Conservation (phyloP, 2,329 filamentous ascomycete species). For the Byssochlamys sp. region DNA sequence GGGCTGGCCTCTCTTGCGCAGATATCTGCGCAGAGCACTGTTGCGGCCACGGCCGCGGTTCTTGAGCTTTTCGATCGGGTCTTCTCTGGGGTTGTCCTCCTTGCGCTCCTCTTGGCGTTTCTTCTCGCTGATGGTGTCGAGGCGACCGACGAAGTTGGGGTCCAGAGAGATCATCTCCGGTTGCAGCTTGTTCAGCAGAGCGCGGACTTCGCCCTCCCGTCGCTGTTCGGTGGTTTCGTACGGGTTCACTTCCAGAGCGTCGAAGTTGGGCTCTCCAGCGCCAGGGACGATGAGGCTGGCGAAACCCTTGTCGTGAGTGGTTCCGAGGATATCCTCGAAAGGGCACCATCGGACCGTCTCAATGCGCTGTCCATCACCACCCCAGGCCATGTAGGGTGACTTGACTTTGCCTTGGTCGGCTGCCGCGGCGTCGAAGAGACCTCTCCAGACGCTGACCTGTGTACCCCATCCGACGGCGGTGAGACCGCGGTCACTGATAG, state of each 20-base stretch:
- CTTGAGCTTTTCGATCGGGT: conserved; percentile 50
- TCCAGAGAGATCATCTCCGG: conserved; percentile 96
- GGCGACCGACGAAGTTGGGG: conserved; percentile 78
- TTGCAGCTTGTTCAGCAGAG: conserved; percentile 82
- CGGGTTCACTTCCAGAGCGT: conserved; percentile 85
- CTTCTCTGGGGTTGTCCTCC: conserved; percentile 58
- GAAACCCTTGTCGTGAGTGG: conserved; percentile 77
- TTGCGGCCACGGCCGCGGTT: conserved; percentile 85
- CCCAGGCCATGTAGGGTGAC: conserved; percentile 87
- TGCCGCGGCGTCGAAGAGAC: conserved; percentile 66
- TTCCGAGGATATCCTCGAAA: conserved; percentile 82
- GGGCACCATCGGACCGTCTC: conserved; percentile 86
- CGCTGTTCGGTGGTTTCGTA: conserved; percentile 89
- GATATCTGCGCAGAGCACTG: conserved; percentile 72
- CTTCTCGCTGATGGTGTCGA: conserved; percentile 72
- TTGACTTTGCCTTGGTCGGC: conserved; percentile 68
- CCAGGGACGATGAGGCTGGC: conserved; percentile 83
- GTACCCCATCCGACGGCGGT: conserved; percentile 89
- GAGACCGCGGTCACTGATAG: conserved; percentile 80
- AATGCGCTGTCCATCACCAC: conserved; percentile 69
- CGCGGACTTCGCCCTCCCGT: conserved; percentile 82
- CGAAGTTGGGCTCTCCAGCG: conserved; percentile 93
- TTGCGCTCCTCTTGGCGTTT: conserved; percentile 69
- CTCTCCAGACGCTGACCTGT: conserved; percentile 80
- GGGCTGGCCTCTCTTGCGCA: conserved; percentile 82